Evolutionary conservation across 1,139 yeast genomes (phyloP).

Genomic region (Saccharomycopsis hybrid): DNA sequence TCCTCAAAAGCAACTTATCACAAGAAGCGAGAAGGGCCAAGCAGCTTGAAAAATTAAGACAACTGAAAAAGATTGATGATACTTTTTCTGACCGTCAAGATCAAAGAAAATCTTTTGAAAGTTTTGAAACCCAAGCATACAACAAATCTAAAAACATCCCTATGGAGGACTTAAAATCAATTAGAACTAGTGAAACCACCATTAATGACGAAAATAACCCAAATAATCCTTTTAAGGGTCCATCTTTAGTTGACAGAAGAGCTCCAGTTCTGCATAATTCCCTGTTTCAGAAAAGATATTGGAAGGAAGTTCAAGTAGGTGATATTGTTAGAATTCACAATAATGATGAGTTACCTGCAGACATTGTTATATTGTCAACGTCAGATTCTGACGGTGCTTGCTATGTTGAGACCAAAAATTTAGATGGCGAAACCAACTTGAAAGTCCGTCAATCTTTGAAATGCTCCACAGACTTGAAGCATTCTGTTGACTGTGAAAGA

Average conservation of each 20-base stretch:
- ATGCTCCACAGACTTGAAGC: slow-evolving; percentile 59
- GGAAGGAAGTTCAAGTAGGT: slow-evolving; percentile 91
- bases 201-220: slow-evolving; percentile 5
- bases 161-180: slow-evolving; percentile 24
- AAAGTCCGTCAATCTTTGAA: slow-evolving; percentile 72
- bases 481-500: slow-evolving; percentile 65
- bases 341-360: slow-evolving; percentile 94
- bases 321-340: slow-evolving; percentile 78
- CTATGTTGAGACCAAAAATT: slow-evolving; percentile 86
- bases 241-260: slow-evolving; percentile 13
- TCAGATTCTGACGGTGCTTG: slow-evolving; percentile 89
- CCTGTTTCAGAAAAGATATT: slow-evolving; percentile 57
- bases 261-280: slow-evolving; percentile 3
- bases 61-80: slow-evolving; percentile 21
- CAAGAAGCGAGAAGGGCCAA: slow-evolving; percentile 32
- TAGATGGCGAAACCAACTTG: slow-evolving; percentile 94
- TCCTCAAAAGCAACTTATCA: slow-evolving; percentile 32
- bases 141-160: slow-evolving; percentile 25
- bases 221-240: slow-evolving; percentile 17
- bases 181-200: slow-evolving; percentile 13
- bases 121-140: slow-evolving; percentile 23
- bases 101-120: slow-evolving; percentile 22
- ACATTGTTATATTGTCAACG: slow-evolving; percentile 69
- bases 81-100: slow-evolving; percentile 21
- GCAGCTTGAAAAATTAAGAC: slow-evolving; percentile 23